Conservation (phyloP, 805 yeast genomes). For the Pichia heedii region DNA sequence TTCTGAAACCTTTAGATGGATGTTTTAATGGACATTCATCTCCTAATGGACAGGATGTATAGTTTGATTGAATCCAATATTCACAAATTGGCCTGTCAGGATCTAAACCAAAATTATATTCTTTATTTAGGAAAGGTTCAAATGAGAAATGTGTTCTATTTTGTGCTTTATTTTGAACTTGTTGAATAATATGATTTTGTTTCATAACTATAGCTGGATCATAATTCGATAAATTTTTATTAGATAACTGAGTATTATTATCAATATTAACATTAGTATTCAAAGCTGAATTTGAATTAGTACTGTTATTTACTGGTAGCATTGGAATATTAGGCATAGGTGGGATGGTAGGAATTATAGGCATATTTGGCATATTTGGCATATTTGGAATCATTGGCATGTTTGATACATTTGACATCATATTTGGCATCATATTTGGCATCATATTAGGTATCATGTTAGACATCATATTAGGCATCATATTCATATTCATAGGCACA, state of each 20-base stretch:
- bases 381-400: background rate
- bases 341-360: background rate
- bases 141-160: slow-evolving; percentile 38
- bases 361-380: background rate
- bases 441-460: background rate
- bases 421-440: background rate
- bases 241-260: background rate
- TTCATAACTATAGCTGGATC: slow-evolving; percentile 11
- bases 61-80: slow-evolving; percentile 51
- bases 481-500: too few species aligned
- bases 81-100: slow-evolving; percentile 88
- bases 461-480: too few species aligned
- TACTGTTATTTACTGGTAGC: slow-evolving; percentile 3
- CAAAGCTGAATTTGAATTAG: background rate
- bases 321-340: background rate
- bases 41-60: slow-evolving; percentile 69
- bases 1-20: slow-evolving; percentile 47
- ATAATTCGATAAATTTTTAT: background rate
- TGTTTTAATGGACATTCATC: slow-evolving; percentile 82
- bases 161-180: slow-evolving; percentile 8
- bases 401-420: too few species aligned
- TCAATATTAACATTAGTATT: background rate
- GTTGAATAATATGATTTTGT: slow-evolving; percentile 13
- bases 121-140: slow-evolving; percentile 74
- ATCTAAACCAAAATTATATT: slow-evolving; percentile 73